Conservation (phyloP, 139 green algal genomes). For the Choricystis sp. region DNA sequence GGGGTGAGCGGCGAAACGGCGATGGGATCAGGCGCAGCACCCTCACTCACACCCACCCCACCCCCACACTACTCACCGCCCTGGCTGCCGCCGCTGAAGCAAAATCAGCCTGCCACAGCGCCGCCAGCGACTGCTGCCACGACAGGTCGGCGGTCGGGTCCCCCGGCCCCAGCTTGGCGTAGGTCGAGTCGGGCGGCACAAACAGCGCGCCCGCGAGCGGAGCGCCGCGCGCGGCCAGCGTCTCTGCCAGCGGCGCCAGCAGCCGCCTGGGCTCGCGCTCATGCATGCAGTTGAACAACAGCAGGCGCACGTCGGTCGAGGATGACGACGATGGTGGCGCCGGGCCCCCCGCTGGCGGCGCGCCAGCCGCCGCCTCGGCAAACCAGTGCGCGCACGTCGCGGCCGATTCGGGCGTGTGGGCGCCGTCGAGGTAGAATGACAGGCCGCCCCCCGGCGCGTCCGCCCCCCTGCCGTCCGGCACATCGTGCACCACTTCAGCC, state of each 20-base stretch:
- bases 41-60: too few species aligned
- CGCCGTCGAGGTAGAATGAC: conserved; percentile 85
- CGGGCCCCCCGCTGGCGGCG: background rate
- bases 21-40: too few species aligned
- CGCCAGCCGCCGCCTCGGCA: conserved; percentile 10
- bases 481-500: conserved; percentile 10
- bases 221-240: conserved; percentile 17
- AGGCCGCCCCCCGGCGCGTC: conserved; percentile 17
- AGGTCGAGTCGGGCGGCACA: conserved; percentile 40
- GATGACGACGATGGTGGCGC: background rate
- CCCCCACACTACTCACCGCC: too few species aligned
- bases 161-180: conserved; percentile 11
- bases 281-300: conserved; percentile 93
- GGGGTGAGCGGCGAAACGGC: too few species aligned
- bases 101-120: conserved; percentile 21
- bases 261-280: conserved; percentile 65
- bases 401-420: conserved; percentile 89
- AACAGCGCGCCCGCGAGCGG: conserved; percentile 46
- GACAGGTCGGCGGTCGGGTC: conserved; percentile 15
- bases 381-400: conserved; percentile 81
- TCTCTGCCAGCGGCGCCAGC: conserved; percentile 36
- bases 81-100: background rate
- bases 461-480: background rate
- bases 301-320: conserved; percentile 14
- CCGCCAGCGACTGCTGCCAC: conserved; percentile 37